A percentile compares a stretch with the other conserved stretches of the same genome.
These are phyloP conservation scores for Yamadazyma insecticola DNA, from an alignment of 805 yeast genomes.

Conservation along the genomic window DNA sequence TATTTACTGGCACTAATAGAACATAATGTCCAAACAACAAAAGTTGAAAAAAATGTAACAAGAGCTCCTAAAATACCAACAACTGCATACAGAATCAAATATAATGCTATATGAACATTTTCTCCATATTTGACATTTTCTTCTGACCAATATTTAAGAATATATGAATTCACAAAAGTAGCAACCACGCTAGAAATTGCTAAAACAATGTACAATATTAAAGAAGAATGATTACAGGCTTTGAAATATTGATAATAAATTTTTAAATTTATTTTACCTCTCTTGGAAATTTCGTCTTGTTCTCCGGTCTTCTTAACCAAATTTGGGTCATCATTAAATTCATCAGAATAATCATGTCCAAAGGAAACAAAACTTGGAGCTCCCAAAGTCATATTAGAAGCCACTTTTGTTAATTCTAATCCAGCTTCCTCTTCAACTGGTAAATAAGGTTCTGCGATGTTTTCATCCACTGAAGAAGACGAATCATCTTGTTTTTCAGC, in stretches of 20 bases:
- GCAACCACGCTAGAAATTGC: slow-evolving; percentile 16
- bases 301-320: slow-evolving; percentile 15
- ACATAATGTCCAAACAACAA: slow-evolving; percentile 27
- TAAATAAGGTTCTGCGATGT: slow-evolving; percentile 5
- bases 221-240: slow-evolving; percentile 27
- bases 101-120: slow-evolving; percentile 21
- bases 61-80: slow-evolving; percentile 26
- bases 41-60: slow-evolving; percentile 21
- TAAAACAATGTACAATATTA: slow-evolving; percentile 19
- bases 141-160: slow-evolving; percentile 36
- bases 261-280: slow-evolving; percentile 25
- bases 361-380: slow-evolving; percentile 30
- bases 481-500: slow-evolving; percentile 15
- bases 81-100: slow-evolving; percentile 20
- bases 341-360: slow-evolving; percentile 28
- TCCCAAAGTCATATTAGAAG: slow-evolving; percentile 8
- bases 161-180: slow-evolving; percentile 20
- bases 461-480: slow-evolving; percentile 8
- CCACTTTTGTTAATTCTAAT: slow-evolving; percentile 11
- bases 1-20: slow-evolving; percentile 25
- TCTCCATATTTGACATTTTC: slow-evolving; percentile 18
- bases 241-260: slow-evolving; percentile 25
- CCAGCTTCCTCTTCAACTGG: slow-evolving; percentile 8
- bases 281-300: slow-evolving; percentile 23
- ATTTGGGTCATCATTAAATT: slow-evolving; percentile 16